These are phyloP conservation scores for Aspergillus viridinutans DNA, from an alignment of 2,329 filamentous ascomycete genomes.

Conservation along the genomic window DNA sequence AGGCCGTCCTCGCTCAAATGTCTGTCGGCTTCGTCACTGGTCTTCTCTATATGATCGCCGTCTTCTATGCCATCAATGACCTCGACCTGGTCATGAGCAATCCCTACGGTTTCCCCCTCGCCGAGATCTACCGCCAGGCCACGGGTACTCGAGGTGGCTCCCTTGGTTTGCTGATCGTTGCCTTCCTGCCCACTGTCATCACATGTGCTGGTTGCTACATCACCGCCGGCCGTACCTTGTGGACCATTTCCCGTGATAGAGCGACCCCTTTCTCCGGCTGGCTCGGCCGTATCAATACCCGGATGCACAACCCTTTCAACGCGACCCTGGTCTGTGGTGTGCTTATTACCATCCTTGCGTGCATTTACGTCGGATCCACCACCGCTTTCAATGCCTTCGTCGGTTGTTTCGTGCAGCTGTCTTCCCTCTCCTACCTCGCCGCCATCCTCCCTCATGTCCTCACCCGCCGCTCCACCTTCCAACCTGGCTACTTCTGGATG, in stretches of 20 bases:
- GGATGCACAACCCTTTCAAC: conserved; percentile 56
- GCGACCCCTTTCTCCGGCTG: conserved; percentile 55
- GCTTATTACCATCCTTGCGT: conserved; percentile 52
- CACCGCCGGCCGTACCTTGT: conserved; percentile 59
- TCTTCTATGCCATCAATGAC: conserved; percentile 50
- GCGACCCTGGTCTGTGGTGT: conserved; percentile 54
- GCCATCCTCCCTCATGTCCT: conserved; percentile 52
- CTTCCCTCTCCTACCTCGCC: conserved; percentile 51
- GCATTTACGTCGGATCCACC: conserved; percentile 53
- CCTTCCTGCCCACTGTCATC: conserved; percentile 53
- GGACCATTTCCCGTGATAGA: conserved; percentile 56
- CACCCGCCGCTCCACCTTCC: conserved; percentile 50
- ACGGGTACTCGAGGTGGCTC: conserved; percentile 49
- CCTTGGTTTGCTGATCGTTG: conserved; percentile 55
- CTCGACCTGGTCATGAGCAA: conserved; percentile 15
- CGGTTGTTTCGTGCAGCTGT: conserved; percentile 56
- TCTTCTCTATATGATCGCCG: conserved; percentile 47
- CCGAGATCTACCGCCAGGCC: conserved; percentile 47
- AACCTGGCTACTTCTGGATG: conserved; percentile 52
- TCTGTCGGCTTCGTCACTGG: conserved; percentile 45
- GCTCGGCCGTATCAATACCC: conserved; percentile 52
- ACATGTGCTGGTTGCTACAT: conserved; percentile 55
- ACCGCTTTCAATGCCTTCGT: conserved; percentile 56
- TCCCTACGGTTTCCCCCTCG: conserved; percentile 43
- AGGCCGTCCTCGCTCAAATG: conserved; percentile 49